Evolutionary conservation across 352 stramenopile species (phyloP).

Genomic region (Globisporangium spinosum): DNA sequence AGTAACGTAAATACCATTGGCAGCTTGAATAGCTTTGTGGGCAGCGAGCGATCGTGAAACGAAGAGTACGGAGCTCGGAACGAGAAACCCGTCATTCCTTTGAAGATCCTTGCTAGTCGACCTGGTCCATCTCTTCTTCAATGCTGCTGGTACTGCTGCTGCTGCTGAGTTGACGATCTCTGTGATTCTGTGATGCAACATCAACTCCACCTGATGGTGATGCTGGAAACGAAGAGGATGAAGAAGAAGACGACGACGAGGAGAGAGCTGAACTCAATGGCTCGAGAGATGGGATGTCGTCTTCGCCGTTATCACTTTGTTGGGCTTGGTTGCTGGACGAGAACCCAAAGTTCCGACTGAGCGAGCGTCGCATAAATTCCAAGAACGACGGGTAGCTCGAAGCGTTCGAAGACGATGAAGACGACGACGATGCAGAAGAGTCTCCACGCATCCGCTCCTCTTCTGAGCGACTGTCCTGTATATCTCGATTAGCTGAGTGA

Average conservation of each 20-base stretch:
- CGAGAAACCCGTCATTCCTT: neutral
- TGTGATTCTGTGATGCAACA: neutral
- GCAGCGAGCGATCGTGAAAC: neutral
- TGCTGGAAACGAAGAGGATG: conserved; percentile 21
- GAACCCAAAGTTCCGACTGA: conserved; percentile 35
- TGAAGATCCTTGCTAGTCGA: conserved; percentile 34
- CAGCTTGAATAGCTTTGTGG: neutral
- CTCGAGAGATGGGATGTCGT: conserved; percentile 13
- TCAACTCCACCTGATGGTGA: conserved; percentile 5
- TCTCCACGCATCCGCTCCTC: conserved; percentile 16
- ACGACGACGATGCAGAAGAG: conserved; percentile 29
- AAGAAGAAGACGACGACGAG: conserved; percentile 38
- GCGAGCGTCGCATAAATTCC: conserved; percentile 43
- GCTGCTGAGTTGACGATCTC: conserved; percentile 22
- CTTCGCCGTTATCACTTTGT: conserved; percentile 3
- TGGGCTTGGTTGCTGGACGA: conserved; percentile 8
- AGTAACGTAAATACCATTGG: conserved; percentile 4
- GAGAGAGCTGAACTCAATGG: conserved; percentile 18
- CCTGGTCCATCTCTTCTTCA: conserved; percentile 61
- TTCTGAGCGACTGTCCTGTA: neutral
- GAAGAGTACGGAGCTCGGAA: neutral
- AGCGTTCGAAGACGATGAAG: conserved; percentile 18
- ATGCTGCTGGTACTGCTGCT: conserved; percentile 29
- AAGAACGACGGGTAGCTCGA: conserved; percentile 33
- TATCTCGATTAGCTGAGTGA: neutral